Evolutionary conservation across 1,284 basidiomycete genomes (phyloP).

Genomic region (Sutorius eximius): DNA sequence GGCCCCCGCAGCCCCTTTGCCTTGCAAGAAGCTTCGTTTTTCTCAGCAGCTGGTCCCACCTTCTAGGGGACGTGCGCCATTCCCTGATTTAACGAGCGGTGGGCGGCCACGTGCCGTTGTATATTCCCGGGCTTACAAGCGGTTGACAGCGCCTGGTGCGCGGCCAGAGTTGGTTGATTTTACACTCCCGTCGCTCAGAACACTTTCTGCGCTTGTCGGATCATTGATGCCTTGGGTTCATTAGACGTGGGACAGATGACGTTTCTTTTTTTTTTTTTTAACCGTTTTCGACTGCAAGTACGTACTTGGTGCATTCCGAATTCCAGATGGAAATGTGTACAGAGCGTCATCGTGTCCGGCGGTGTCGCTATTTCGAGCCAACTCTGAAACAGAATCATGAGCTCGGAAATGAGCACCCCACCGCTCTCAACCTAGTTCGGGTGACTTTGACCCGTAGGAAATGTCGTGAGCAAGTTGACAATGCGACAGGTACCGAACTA

Average conservation of each 20-base stretch:
- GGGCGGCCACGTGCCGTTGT: slow-evolving; percentile 18
- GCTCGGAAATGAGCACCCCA: no score
- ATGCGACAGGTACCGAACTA: background rate
- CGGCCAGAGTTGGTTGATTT: slow-evolving; percentile 31
- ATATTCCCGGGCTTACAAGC: slow-evolving; percentile 19
- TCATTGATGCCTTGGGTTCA: slow-evolving; percentile 34
- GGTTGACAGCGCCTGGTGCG: background rate
- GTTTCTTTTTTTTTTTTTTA: background rate
- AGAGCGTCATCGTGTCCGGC: no score
- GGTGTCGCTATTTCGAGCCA: no score
- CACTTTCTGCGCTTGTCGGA: slow-evolving; percentile 30
- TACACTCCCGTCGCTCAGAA: slow-evolving; percentile 32
- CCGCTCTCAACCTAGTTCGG: no score
- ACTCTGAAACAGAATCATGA: no score
- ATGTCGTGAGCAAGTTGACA: no score
- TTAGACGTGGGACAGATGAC: slow-evolving; percentile 4
- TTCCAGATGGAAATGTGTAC: no score
- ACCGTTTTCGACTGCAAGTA: background rate
- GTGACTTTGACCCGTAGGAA: no score
- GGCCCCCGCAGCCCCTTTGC: background rate
- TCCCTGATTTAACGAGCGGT: slow-evolving; percentile 10
- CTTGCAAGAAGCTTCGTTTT: slow-evolving; percentile 32
- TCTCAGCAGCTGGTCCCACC: slow-evolving; percentile 4
- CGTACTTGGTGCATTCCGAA: background rate
- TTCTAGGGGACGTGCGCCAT: slow-evolving; percentile 14